Evolutionary conservation across 2,329 filamentous ascomycete species (phyloP).

Genomic region (Apiospora phragmitis): DNA sequence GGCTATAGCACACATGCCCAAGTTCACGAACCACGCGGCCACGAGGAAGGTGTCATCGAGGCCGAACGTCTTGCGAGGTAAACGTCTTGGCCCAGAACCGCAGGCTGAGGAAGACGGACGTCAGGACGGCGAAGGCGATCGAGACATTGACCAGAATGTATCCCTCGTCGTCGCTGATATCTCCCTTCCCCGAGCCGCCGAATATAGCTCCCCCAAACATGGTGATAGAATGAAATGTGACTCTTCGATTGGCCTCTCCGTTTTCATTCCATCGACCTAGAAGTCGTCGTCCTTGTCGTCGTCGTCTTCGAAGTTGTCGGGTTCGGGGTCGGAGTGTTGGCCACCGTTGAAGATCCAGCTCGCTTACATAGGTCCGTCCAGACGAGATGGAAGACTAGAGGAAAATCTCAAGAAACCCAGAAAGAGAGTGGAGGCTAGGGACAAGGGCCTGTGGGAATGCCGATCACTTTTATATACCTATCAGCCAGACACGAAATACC

Average conservation of each 20-base stretch:
- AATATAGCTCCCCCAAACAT: neutral
- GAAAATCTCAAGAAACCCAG: neutral
- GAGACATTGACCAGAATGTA: constrained; percentile 22
- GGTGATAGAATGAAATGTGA: neutral
- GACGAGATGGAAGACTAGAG: neutral
- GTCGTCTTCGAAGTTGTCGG: too few relatives aligned
- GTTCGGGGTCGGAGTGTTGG: neutral
- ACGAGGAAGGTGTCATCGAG: constrained; percentile 21
- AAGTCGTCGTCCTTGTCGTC: neutral
- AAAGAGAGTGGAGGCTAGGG: neutral
- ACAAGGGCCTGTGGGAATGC: neutral
- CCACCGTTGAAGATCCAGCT: neutral
- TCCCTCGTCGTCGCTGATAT: constrained; percentile 3
- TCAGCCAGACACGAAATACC: neutral
- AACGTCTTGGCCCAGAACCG: constrained; percentile 23
- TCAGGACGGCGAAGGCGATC: constrained; percentile 21
- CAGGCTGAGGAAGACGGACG: constrained; percentile 17
- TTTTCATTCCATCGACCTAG: neutral
- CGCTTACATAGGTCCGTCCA: neutral
- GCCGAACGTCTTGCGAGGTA: constrained; percentile 15
- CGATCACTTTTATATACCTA: neutral
- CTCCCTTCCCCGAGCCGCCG: neutral
- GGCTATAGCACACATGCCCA: constrained; percentile 23
- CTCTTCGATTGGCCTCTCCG: neutral
- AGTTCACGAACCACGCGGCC: constrained; percentile 22